Base-by-base conservation (phyloP, 345 rosid species). In the Brassica carinata region DNA sequence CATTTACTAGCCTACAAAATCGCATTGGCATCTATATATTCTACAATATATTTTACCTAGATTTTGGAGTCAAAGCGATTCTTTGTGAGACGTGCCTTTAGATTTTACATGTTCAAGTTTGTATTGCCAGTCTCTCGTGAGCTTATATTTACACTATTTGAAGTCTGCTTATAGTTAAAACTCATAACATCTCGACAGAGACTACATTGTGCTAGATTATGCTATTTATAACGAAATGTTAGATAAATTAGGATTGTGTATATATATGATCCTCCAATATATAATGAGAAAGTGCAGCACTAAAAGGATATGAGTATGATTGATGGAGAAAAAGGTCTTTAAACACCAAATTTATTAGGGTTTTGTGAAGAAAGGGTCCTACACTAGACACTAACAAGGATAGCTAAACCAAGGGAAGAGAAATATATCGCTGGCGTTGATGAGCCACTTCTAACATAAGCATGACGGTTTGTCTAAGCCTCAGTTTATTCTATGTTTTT, bases 361-460 rank as follows among this genome's bases (percentile, higher is more conserved):
- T 76, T 67, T 74, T 71, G 62, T 38, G 76, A 80, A 64, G 72
- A 64, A 63, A 70, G 62, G 83, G 83, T 75, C 83, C 80, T 80
- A 80, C 83, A 69, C 67, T 66, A 80, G 48, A 62, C 79, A 74
- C 79, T 69, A 79, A 80, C 75, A 69, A 43, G 53, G 23, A 74
- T 79, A 67, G 58, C 74, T 48, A 68, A 33, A 67, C 57, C 82
- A 66, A 66, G 31, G 53, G 53, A 18, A 72, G 45, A 62, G 53
- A 69, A 48, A 13, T 38, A 62, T 6, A 19, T 34, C 34, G 48
- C 13, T 73, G 64, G 69, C 45, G 36, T 67, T 79, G 83, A 73
- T 79, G 83, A 80, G 83, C 83, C 75, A 51, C 29, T 72, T 72
- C 74, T 77, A 72, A 48, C 84, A 77, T 81, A 81, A 81, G 84